Percentiles rank a stretch among this genome's conserved stretches.
Conservation (phyloP, 495 filamentous ascomycete species). For the Penicillium desertorum region DNA sequence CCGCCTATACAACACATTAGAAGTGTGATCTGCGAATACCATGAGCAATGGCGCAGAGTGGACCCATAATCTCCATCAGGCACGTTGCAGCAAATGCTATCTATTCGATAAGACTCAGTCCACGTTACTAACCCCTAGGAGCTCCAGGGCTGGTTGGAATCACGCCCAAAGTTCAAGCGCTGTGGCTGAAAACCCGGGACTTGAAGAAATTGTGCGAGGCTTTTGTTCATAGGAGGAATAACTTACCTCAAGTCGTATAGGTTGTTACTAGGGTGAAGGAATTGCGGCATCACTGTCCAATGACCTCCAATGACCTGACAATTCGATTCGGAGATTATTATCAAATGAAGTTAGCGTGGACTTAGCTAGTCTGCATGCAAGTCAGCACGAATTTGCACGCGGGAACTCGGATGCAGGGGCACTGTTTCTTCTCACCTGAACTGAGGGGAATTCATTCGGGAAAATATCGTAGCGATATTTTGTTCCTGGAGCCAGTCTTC, state of each 20-base stretch:
- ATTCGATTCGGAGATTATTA: neutral
- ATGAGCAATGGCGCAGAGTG: neutral
- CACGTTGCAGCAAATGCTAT: neutral
- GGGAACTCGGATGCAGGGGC: neutral
- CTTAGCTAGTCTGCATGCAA: neutral
- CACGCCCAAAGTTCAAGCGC: neutral
- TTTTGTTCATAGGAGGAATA: neutral
- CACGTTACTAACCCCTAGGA: neutral
- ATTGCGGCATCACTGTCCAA: constrained; percentile 1
- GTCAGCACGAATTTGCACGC: neutral
- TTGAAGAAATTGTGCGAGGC: neutral
- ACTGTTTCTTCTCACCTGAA: neutral
- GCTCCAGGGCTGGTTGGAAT: neutral
- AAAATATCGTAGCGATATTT: neutral
- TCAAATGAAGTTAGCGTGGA: constrained; percentile 1
- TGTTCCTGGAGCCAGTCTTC: neutral
- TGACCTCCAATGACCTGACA: neutral
- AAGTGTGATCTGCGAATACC: neutral
- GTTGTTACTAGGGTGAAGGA: neutral
- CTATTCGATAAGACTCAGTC: neutral
- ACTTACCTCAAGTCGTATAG: neutral
- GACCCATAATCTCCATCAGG: neutral
- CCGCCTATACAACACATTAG: neutral
- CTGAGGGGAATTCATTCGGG: neutral
- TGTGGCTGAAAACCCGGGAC: neutral